phyloP scores from a whole-genome alignment of 257 asterid genomes.

The Penstemon newberryi region DNA sequence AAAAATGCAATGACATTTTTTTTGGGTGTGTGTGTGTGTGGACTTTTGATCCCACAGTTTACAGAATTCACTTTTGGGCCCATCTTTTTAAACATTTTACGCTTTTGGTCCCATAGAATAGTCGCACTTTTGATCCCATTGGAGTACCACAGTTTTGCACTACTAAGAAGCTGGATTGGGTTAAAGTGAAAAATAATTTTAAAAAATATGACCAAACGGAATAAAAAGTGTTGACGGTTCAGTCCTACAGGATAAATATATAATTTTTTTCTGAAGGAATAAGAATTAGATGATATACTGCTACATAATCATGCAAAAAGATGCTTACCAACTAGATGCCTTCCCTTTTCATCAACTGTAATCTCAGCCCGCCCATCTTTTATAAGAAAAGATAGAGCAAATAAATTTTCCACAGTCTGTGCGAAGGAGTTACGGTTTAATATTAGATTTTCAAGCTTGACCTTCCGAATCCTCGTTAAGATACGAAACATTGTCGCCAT shows the following conservation, averaged over 20 bases:
- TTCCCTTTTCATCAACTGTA: constrained; percentile 53
- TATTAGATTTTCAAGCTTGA: constrained; percentile 68
- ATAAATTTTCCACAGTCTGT: constrained; percentile 90
- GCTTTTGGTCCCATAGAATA: too few species aligned
- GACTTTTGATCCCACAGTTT: too few species aligned
- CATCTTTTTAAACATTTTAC: too few species aligned
- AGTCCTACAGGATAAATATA: too few species aligned
- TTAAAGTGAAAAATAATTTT: too few species aligned
- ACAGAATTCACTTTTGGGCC: too few species aligned
- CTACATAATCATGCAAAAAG: not conserved
- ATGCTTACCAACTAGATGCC: constrained; percentile 75
- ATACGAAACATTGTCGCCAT: constrained; percentile 85
- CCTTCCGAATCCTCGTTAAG: constrained; percentile 59
- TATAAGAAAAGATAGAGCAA: constrained; percentile 83
- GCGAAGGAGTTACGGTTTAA: constrained; percentile 75
- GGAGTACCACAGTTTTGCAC: too few species aligned
- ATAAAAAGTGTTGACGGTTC: too few species aligned
- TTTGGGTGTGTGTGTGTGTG: too few species aligned
- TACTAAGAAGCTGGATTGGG: too few species aligned
- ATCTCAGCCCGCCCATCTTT: constrained; percentile 93
- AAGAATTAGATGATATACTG: not conserved
- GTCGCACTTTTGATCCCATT: too few species aligned
- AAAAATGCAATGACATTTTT: not conserved
- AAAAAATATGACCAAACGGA: too few species aligned
- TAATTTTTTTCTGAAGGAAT: not conserved